A percentile compares a stretch with the other conserved stretches of the same genome.
These are phyloP conservation scores for Cichorium intybus DNA, from an alignment of 140 eudicot genomes.

Conservation along the genomic window DNA sequence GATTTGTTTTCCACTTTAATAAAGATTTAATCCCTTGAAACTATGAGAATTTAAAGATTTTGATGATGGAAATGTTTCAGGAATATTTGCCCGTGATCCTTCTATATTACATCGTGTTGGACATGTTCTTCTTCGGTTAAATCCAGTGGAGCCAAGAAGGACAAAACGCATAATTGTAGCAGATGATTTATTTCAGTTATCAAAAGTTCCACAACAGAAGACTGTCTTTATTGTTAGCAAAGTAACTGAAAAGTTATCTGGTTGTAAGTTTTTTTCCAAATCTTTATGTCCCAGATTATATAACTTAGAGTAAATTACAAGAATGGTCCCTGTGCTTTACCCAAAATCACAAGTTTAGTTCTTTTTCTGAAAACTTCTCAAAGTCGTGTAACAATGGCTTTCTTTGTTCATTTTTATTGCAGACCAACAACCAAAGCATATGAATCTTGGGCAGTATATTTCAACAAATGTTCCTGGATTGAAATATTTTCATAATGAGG, in stretches of 20 bases:
- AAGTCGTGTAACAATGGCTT: background rate
- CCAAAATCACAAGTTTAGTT: background rate
- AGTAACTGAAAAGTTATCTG: constrained; percentile 64
- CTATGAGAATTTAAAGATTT: background rate
- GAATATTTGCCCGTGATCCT: constrained; percentile 83
- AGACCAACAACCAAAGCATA: constrained; percentile 70
- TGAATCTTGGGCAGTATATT: constrained; percentile 74
- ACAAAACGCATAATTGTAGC: constrained; percentile 64
- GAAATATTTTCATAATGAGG: constrained; percentile 47
- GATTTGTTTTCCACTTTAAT: background rate
- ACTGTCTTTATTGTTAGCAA: constrained; percentile 61
- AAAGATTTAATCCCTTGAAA: background rate
- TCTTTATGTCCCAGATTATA: background rate
- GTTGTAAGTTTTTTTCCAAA: constrained; percentile 62
- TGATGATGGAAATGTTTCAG: constrained; percentile 32
- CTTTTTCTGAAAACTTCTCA: too few relatives aligned
- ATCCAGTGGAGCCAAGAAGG: constrained; percentile 70
- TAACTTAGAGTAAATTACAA: background rate
- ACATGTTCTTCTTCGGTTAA: constrained; percentile 70
- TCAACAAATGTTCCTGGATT: constrained; percentile 72
- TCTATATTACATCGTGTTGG: constrained; percentile 80
- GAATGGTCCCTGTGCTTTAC: background rate
- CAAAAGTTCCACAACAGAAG: constrained; percentile 63
- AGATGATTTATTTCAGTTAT: constrained; percentile 84
- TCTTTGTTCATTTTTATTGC: constrained; percentile 29